Percentiles rank a stretch among this genome's conserved stretches.
These are phyloP conservation scores for Diplodia corticola DNA, from an alignment of 2,329 filamentous ascomycete genomes.

Conservation along the genomic window DNA sequence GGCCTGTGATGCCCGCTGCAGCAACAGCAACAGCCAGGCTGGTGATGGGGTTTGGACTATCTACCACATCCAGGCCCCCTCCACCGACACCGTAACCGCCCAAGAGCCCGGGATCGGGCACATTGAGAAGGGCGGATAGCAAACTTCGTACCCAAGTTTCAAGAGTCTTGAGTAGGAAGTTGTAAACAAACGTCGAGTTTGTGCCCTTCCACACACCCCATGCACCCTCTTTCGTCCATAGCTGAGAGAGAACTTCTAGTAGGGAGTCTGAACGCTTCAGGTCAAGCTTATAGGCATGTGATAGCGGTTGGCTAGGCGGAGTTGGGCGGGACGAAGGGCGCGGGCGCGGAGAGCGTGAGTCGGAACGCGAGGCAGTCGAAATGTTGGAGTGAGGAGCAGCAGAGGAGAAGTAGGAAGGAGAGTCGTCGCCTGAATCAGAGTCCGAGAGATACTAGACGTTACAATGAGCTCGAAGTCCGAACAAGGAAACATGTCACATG, in stretches of 20 bases:
- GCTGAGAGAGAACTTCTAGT: slow-evolving; percentile 78
- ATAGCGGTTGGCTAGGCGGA: slow-evolving; percentile 37
- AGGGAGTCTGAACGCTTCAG: slow-evolving; percentile 78
- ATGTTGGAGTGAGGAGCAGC: slow-evolving; percentile 54
- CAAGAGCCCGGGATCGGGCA: slow-evolving; percentile 74
- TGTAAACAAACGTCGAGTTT: slow-evolving; percentile 91
- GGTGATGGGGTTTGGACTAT: slow-evolving; percentile 77
- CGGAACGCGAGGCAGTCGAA: slow-evolving; percentile 35
- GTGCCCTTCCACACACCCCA: slow-evolving; percentile 94
- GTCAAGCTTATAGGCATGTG: slow-evolving; percentile 60
- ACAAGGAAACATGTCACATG: slow-evolving; percentile 24
- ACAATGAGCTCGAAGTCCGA: slow-evolving; percentile 1
- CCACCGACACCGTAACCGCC: slow-evolving; percentile 42
- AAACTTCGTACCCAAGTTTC: slow-evolving; percentile 92
- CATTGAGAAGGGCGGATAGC: slow-evolving; percentile 84
- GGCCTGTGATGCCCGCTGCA: slow-evolving; percentile 68
- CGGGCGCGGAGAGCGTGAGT: slow-evolving; percentile 40
- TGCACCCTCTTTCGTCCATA: slow-evolving; percentile 86
- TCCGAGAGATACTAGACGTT: slow-evolving; percentile 52
- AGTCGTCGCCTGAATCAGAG: slow-evolving; percentile 70
- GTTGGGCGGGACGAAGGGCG: slow-evolving; percentile 16
- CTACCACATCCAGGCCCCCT: slow-evolving; percentile 76
- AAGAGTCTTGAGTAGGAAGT: slow-evolving; percentile 77
- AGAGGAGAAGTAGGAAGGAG: slow-evolving; percentile 79
- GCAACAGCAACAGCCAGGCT: slow-evolving; percentile 73